phyloP scores from a whole-genome alignment of 1,139 yeast genomes.

The Taphrina confusa region DNA sequence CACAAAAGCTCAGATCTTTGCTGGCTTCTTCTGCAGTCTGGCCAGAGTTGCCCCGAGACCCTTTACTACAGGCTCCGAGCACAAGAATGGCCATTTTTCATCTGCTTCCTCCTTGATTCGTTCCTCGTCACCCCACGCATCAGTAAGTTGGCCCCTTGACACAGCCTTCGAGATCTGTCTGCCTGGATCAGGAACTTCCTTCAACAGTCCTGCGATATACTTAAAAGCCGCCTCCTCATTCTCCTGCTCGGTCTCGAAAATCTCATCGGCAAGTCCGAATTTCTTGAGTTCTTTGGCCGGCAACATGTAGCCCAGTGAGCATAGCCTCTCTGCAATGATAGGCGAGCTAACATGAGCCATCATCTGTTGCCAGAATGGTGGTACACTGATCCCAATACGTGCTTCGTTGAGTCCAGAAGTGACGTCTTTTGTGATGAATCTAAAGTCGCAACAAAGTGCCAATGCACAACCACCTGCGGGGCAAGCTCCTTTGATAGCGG shows the following conservation, averaged over 20 bases:
- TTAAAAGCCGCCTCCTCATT: slow-evolving; percentile 5
- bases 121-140: slow-evolving; percentile 22
- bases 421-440: slow-evolving; percentile 13
- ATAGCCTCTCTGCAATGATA: slow-evolving; percentile 23
- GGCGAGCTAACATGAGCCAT: slow-evolving; percentile 26
- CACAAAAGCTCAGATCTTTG: slow-evolving; percentile 16
- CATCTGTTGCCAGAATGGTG: slow-evolving; percentile 27
- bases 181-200: slow-evolving; percentile 32
- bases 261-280: slow-evolving; percentile 25
- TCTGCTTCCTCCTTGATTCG: slow-evolving; percentile 20
- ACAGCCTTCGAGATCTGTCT: slow-evolving; percentile 19
- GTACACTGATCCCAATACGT: slow-evolving; percentile 30
- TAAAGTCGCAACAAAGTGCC: slow-evolving; percentile 27
- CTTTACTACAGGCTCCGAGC: slow-evolving; percentile 28
- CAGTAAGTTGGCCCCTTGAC: slow-evolving; percentile 14
- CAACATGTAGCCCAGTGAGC: slow-evolving; percentile 26
- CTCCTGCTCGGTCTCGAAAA: slow-evolving; percentile 15
- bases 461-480: slow-evolving; percentile 35
- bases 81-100: slow-evolving; percentile 29
- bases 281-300: neutral
- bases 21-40: slow-evolving; percentile 27
- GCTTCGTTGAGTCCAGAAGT: slow-evolving; percentile 31
- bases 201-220: slow-evolving; percentile 1
- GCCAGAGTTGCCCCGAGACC: slow-evolving; percentile 30
- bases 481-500: slow-evolving; percentile 33